phyloP scores from a whole-genome alignment of 345 rosid genomes.

The Ceriops decandra region DNA sequence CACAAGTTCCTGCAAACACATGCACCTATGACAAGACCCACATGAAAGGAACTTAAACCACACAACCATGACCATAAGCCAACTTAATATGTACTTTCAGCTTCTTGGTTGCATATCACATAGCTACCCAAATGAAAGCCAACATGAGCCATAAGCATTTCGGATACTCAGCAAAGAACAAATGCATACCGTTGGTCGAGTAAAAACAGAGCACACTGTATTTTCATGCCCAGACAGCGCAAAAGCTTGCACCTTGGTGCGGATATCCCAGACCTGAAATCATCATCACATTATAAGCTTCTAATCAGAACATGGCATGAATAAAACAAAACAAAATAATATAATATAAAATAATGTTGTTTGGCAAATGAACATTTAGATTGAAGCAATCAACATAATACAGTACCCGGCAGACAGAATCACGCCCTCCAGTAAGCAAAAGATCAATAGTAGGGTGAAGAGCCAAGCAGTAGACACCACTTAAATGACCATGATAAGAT shows the following conservation, averaged over 20 bases:
- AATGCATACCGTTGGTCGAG: conserved; percentile 72
- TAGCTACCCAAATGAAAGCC: too few species aligned
- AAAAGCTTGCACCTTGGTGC: conserved; percentile 92
- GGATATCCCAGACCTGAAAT: conserved; percentile 94
- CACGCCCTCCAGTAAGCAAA: conserved; percentile 94
- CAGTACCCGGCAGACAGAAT: conserved; percentile 96
- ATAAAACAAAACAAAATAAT: conserved; percentile 7
- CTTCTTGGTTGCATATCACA: not conserved
- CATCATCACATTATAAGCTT: conserved; percentile 10
- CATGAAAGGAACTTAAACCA: not conserved
- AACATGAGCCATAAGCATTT: not conserved
- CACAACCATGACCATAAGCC: not conserved
- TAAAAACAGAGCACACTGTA: conserved; percentile 94
- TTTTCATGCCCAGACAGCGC: conserved; percentile 94
- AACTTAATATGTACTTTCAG: not conserved
- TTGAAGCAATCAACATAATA: not conserved
- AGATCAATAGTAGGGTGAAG: conserved; percentile 90
- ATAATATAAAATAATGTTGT: not conserved
- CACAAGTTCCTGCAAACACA: not conserved
- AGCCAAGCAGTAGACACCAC: conserved; percentile 98
- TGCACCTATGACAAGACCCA: not conserved
- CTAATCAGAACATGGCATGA: not conserved
- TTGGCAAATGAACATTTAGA: not conserved
- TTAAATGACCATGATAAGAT: conserved; percentile 96
- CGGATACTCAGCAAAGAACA: not conserved